A percentile compares a stretch with the other conserved stretches of the same genome.
Evolutionary conservation across 192 early-diverging fungal genomes (phyloP).

Genomic region (Linnemannia hyalina): DNA sequence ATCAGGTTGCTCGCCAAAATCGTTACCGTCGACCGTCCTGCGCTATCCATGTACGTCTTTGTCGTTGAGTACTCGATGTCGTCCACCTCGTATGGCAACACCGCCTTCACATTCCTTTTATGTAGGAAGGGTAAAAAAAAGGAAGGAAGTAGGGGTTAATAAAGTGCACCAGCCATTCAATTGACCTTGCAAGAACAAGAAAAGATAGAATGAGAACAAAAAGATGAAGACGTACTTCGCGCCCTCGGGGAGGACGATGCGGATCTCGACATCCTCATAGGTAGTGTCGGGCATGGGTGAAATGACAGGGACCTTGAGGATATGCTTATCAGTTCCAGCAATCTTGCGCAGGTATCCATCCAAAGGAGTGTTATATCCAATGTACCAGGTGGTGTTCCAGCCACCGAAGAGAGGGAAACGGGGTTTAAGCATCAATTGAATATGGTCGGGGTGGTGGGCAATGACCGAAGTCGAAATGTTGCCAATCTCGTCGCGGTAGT

Average conservation of each 20-base stretch:
- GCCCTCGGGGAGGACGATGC: constrained; percentile 92
- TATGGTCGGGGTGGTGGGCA: constrained; percentile 57
- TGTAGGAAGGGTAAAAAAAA: not conserved
- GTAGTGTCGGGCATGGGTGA: constrained; percentile 73
- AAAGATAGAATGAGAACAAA: not conserved
- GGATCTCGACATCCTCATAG: constrained; percentile 75
- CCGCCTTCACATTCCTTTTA: constrained; percentile 75
- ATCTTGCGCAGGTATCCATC: constrained; percentile 70
- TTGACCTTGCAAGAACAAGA: not conserved
- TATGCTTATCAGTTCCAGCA: constrained; percentile 61
- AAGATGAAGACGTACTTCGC: constrained; percentile 68
- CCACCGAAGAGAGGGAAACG: constrained; percentile 96
- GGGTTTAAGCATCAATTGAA: constrained; percentile 84
- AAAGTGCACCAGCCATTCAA: not conserved
- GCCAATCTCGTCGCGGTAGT: constrained; percentile 92
- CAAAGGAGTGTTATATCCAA: constrained; percentile 89
- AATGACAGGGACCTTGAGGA: constrained; percentile 80
- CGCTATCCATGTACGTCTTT: constrained; percentile 91
- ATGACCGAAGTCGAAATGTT: constrained; percentile 95
- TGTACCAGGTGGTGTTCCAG: constrained; percentile 98
- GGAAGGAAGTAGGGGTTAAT: not conserved
- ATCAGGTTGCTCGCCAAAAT: constrained; percentile 81
- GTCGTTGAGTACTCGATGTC: constrained; percentile 60
- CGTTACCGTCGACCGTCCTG: constrained; percentile 86
- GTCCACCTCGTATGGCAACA: constrained; percentile 74